Base-by-base conservation (phyloP, 73 alveolate genomes). In the Tetrahymena elliotti region DNA sequence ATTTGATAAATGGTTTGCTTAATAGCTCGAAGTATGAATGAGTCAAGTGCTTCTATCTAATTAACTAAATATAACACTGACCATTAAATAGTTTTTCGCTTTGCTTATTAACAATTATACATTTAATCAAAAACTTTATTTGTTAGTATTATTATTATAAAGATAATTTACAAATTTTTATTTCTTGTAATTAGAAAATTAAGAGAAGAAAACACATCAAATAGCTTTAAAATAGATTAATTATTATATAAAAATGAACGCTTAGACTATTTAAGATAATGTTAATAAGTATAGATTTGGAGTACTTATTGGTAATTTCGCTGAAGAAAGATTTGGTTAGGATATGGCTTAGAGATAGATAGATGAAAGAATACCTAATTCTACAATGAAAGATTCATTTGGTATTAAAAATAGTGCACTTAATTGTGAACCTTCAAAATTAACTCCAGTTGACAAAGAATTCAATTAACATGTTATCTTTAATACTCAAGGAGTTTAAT, bases 231-330 rank as follows among this genome's bases (percentile, higher is more conserved):
- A 68, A 31, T 68, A 68, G 88, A 68, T 6, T 68, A 68, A 68
- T n/a, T 68, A 12, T 18, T 47, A 47, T 47, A 68, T n/a, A 31
- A 68, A 53, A 68, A 68, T 68, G 88, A 68, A 68, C 88, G 88
- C 88, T 6, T 68, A 68, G 88, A 68, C 88, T 83, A 94, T 94
- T 52, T 92, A 94, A 47, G 96, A 94, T 93, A 94, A 94, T 92
- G 96, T 94, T 1, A 94, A 94, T 94, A 94, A 94, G 40, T 94
- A 94, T 92, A 92, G 96, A 35, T 94, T 83, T 94, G 96, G 96
- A 40, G 96, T 94, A 31, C 93, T 84, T n/a, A 41, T 94, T 35
- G 96, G 96, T 18, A 94, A 94, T 47, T 94, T 84, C 47, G 93
- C 93, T 53, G 96, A 94, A 93, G 96, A 94, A 52, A 94, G 84